Conservation (phyloP, 345 rosid genomes). For the Linum trigynum region DNA sequence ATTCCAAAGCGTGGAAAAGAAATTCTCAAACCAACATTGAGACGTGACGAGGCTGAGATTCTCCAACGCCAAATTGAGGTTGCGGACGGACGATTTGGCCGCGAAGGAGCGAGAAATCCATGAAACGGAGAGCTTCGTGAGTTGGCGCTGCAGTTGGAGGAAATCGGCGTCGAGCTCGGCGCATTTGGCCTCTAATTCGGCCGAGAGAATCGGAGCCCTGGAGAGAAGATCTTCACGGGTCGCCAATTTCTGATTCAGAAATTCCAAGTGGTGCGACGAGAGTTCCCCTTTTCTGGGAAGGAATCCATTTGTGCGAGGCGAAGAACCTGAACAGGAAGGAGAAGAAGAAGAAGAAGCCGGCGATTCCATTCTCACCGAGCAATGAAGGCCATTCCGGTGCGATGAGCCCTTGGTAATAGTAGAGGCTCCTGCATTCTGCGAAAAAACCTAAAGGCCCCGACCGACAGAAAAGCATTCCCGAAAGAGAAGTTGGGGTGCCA, state of each 20-base stretch:
- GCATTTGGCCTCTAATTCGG: conserved; percentile 26
- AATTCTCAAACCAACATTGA: conserved; percentile 15
- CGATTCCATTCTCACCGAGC: background rate
- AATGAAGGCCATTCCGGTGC: background rate
- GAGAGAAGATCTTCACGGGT: conserved; percentile 34
- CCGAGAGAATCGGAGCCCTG: conserved; percentile 27
- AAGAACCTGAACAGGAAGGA: background rate
- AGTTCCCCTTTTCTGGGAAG: conserved; percentile 34
- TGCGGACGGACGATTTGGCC: conserved; percentile 33
- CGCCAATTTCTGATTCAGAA: conserved; percentile 38
- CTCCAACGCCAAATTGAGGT: conserved; percentile 29
- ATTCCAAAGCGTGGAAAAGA: background rate
- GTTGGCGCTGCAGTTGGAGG: conserved; percentile 30
- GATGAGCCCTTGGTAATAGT: background rate
- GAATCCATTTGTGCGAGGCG: background rate
- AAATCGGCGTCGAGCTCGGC: conserved; percentile 28
- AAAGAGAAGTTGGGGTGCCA: too few relatives aligned
- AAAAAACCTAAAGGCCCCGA: too few relatives aligned
- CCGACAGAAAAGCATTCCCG: too few relatives aligned
- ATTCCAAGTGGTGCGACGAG: conserved; percentile 14
- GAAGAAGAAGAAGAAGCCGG: background rate
- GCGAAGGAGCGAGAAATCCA: conserved; percentile 57
- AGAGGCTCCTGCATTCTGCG: background rate
- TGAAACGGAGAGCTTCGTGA: conserved; percentile 42
- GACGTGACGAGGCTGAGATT: conserved; percentile 32